Conservation (phyloP, 495 filamentous ascomycete species). For the Tetracladium setigerum region DNA sequence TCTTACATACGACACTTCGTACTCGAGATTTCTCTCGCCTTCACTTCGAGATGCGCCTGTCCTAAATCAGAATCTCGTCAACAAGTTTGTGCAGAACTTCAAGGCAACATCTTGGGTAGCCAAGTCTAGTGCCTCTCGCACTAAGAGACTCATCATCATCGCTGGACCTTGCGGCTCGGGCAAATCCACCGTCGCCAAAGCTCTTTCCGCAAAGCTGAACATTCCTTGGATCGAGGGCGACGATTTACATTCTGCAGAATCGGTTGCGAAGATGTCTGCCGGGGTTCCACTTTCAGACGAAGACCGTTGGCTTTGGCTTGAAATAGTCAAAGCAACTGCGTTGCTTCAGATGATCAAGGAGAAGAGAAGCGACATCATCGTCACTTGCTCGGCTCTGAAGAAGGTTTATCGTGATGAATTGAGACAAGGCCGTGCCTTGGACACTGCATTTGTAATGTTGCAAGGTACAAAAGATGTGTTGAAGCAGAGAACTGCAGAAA, state of each 20-base stretch:
- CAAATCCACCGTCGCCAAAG: constrained; percentile 81
- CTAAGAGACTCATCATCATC: constrained; percentile 44
- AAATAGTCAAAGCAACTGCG: constrained; percentile 71
- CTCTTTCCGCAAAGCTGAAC: constrained; percentile 57
- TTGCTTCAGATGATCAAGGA: constrained; percentile 51
- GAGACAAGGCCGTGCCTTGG: constrained; percentile 39
- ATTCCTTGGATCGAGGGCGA: constrained; percentile 88
- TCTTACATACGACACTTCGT: constrained; percentile 18
- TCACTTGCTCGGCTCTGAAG: constrained; percentile 93
- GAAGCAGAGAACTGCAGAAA: constrained; percentile 58
- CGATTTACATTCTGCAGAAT: constrained; percentile 74
- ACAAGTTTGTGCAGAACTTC: constrained; percentile 5
- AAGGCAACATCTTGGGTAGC: background rate
- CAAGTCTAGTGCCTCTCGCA: background rate
- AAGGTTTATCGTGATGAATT: constrained; percentile 93
- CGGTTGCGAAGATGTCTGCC: constrained; percentile 84
- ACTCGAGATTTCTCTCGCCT: background rate
- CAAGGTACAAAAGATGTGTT: constrained; percentile 62
- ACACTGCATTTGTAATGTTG: constrained; percentile 63
- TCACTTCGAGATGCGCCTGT: background rate
- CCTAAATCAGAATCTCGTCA: background rate
- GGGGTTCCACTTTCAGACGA: constrained; percentile 81
- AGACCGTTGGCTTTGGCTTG: constrained; percentile 96
- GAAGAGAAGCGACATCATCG: constrained; percentile 58
- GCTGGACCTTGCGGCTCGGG: constrained; percentile 92